Base-by-base conservation (phyloP, 1,284 basidiomycete genomes). In the Malassezia brasiliensis region DNA sequence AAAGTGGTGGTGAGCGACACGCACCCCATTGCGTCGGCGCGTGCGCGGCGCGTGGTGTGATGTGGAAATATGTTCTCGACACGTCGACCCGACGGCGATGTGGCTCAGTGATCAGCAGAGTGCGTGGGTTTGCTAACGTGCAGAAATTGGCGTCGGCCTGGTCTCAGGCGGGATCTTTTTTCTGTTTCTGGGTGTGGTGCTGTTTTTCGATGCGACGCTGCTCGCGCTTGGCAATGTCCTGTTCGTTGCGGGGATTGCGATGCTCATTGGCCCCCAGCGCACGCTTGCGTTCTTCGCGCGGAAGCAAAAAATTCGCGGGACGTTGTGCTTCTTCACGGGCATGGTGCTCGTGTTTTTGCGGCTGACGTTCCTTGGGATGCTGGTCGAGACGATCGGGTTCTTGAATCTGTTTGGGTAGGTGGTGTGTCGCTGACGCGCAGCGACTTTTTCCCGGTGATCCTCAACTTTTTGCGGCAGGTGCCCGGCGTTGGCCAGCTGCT, bases 231-330 rank as follows among this genome's bases (percentile, higher is more conserved):
- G 93, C 69, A 98, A 99, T 75, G 69, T 74, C 10, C 64, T 74
- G 44, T 74, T 74, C 55, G 65, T 66, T 11, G 60, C 67, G 2
- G 72, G 72, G n/a, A 74, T 74, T 45, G 65, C 72, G 19, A 63
- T 74, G 9, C 56, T 74, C 17, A 74, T 74, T 45, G 72, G 72
- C n/a, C 72, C 72, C 6, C 70, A 72, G 45, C 93, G 94, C 79
- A 96, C 91, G 2, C 90, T 96, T 77, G 89, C 90, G 78, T 99
- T 99, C 79, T 99, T 99, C 78, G 88, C 91, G 25, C 82, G 94
- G 59, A 87, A 84, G 75, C 87, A 98, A 77, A 99, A 99, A 77
- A 79, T 96, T 64, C 82, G 94, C 25, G 94, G 94, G n/a, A 90
- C 66, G 8, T 50, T 72, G 28, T 75, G 73, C 62, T 75, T 75